These are phyloP conservation scores for Keithomyces neogunnii DNA, from an alignment of 2,329 filamentous ascomycete genomes.

Conservation along the genomic window DNA sequence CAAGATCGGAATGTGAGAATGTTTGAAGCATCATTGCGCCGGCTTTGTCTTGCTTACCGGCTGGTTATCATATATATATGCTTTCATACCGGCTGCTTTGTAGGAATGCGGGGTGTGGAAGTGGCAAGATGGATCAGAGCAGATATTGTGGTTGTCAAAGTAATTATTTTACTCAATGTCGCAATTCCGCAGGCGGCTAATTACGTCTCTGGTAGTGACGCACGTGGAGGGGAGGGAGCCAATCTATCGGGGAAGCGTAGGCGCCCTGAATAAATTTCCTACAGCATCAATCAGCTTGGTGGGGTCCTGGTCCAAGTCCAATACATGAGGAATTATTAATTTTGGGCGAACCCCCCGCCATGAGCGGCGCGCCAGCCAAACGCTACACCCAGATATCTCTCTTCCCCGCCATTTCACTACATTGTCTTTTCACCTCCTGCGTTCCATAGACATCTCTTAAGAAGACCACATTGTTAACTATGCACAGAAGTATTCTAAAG, in stretches of 20 bases:
- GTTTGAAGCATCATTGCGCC: not conserved
- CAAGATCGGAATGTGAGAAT: constrained; percentile 2
- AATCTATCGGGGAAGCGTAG: not conserved
- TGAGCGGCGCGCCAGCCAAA: too few species aligned
- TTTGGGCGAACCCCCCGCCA: too few species aligned
- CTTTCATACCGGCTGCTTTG: constrained; percentile 37
- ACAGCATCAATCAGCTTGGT: not conserved
- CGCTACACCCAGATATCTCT: too few species aligned
- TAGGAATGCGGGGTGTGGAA: too few species aligned
- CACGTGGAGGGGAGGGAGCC: not conserved
- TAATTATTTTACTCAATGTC: not conserved
- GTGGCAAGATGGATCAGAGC: too few species aligned
- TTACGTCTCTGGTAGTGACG: not conserved
- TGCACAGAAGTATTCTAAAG: too few species aligned
- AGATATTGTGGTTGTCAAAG: not conserved
- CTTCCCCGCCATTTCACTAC: too few species aligned
- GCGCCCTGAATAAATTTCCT: too few species aligned
- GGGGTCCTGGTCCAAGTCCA: not conserved
- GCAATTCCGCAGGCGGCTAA: not conserved
- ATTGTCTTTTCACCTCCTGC: too few species aligned
- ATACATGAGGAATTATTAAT: too few species aligned
- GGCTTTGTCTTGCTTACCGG: constrained; percentile 31
- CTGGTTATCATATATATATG: constrained; percentile 49
- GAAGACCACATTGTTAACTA: too few species aligned
- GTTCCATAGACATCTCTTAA: too few species aligned